A percentile compares a stretch with the other conserved stretches of the same genome.
Evolutionary conservation across 2,329 filamentous ascomycete genomes (phyloP).

Genomic region (Penicillium digitatum): DNA sequence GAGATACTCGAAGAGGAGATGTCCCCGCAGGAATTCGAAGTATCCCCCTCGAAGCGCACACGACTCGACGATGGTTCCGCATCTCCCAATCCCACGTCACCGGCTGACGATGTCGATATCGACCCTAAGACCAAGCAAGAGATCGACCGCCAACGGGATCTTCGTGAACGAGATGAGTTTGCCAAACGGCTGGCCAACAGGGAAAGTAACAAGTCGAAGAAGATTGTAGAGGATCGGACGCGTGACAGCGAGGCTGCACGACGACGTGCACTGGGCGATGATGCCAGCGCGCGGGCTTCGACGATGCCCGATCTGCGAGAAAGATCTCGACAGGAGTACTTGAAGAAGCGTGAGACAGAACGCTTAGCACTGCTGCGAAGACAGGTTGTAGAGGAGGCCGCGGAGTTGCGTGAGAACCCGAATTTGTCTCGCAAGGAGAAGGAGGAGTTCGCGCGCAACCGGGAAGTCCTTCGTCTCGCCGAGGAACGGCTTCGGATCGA

Average conservation of each 20-base stretch:
- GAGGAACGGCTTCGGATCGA: constrained; percentile 85
- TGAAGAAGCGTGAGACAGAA: constrained; percentile 87
- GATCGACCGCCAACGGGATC: constrained; percentile 60
- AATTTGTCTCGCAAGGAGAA: constrained; percentile 73
- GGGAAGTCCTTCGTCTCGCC: constrained; percentile 73
- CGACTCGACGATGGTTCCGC: constrained; percentile 58
- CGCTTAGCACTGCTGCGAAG: constrained; percentile 79
- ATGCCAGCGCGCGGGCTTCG: constrained; percentile 62
- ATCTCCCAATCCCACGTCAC: constrained; percentile 28
- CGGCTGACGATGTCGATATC: constrained; percentile 50
- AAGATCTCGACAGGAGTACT: constrained; percentile 83
- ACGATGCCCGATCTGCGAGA: constrained; percentile 78
- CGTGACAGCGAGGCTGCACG: constrained; percentile 57
- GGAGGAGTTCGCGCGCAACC: constrained; percentile 82
- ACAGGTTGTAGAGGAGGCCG: constrained; percentile 84
- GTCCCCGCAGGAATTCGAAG: constrained; percentile 56
- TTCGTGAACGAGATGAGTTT: constrained; percentile 73
- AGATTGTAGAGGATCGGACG: constrained; percentile 59
- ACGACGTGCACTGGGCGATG: constrained; percentile 61
- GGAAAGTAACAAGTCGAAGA: constrained; percentile 67
- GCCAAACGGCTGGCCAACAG: constrained; percentile 69
- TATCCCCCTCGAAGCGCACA: constrained; percentile 67
- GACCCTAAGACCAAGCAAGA: constrained; percentile 56
- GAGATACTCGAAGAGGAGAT: constrained; percentile 45
- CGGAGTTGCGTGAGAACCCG: constrained; percentile 72